Evolutionary conservation across 495 filamentous ascomycete genomes (phyloP), one percentile per base, ranked within the genome.

Genomic region (Aspergillus avenaceus): DNA sequence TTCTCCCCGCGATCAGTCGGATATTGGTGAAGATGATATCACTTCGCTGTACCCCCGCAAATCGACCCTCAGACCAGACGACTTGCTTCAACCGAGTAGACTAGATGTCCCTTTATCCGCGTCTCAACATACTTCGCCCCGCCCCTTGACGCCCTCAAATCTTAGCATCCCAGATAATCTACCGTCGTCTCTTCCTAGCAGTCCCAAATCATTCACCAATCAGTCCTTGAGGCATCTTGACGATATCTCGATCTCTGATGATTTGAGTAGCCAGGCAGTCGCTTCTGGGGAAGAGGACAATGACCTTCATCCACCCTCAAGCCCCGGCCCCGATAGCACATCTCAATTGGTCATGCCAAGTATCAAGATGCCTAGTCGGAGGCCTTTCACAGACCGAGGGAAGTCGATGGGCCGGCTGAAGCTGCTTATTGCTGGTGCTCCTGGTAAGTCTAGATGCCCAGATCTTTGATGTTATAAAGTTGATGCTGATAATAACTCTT

Each of bases 341-440:
- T 90, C 92, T 25, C 92, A 97, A 66, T 79, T 99, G 13, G 86
- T 99, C 54, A 99, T 99, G 95, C 93, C 93, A 8, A 95, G 90
- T 64, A 89, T 99, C 56, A 86, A 82, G 55, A 96, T 99, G 84
- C 95, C 93, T 26, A 91, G 85, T 62, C 83, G 93, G 43, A 79
- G 93, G 40, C 93, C 93, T 1, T 97, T 99, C 65, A 97, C 93
- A 7, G 81, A 88, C 45, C 81, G 77, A 52, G 93, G 93, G 14
- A 93, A 87, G 72, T 78, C 75, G 42, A 81, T 97, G 70, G 92
- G 91, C 5, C 80, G 85, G 47, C 71, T 97, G 57, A 97, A 97
- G 73, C 74, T 99, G 18, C 70, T 97, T 47, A 73, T 97, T 55
- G 89, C 90, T 44, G 93, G 93, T 23, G 82, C 86, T 61, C 78